Evolutionary conservation across 2,329 filamentous ascomycete species (phyloP).

Genomic region (Aspergillus fijiensis): DNA sequence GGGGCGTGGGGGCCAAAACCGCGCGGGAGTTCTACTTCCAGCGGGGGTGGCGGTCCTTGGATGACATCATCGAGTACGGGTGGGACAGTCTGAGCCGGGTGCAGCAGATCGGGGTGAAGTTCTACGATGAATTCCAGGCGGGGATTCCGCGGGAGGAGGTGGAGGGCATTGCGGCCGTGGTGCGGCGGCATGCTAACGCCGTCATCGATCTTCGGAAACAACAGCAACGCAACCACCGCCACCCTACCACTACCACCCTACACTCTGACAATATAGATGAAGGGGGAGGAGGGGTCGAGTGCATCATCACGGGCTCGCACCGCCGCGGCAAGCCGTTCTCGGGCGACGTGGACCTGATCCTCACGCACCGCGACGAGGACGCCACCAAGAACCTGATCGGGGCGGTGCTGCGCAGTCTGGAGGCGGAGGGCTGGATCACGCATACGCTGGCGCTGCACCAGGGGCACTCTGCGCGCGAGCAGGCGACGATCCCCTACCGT

Average conservation of each 20-base stretch:
- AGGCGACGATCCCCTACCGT: constrained; percentile 60
- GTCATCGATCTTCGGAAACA: constrained; percentile 46
- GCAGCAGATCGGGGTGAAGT: constrained; percentile 93
- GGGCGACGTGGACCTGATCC: constrained; percentile 82
- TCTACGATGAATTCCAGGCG: constrained; percentile 77
- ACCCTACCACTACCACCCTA: too few relatives aligned
- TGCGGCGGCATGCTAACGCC: constrained; percentile 66
- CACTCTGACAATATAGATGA: too few relatives aligned
- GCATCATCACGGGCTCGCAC: constrained; percentile 75
- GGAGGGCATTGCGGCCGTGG: constrained; percentile 62
- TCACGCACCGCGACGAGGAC: constrained; percentile 72
- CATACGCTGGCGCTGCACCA: constrained; percentile 74
- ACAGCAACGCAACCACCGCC: too few relatives aligned
- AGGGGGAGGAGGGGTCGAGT: constrained; percentile 45
- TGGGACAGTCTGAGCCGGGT: constrained; percentile 74
- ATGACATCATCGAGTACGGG: constrained; percentile 80
- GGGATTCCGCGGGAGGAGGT: constrained; percentile 74
- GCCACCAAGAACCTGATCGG: constrained; percentile 70
- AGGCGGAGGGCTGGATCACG: constrained; percentile 69
- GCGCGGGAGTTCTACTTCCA: constrained; percentile 77
- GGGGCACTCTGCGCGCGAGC: constrained; percentile 69
- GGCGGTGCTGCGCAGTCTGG: constrained; percentile 69
- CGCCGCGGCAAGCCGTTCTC: constrained; percentile 70
- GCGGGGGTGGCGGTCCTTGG: constrained; percentile 75
- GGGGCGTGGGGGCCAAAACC: constrained; percentile 83